phyloP scores from a whole-genome alignment of 176 grass and related monocot species.

The Poa pratensis region DNA sequence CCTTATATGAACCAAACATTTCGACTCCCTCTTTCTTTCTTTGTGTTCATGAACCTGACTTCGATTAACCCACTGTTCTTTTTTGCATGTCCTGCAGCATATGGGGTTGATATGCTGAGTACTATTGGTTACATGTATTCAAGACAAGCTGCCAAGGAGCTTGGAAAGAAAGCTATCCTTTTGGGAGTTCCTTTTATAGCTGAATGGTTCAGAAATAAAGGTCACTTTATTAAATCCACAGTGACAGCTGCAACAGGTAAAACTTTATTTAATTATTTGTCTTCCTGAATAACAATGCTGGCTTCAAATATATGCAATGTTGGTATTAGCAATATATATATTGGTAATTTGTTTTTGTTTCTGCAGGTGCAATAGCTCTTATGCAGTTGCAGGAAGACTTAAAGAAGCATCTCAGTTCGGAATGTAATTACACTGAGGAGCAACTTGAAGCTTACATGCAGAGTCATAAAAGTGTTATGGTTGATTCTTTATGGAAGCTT shows the following conservation, averaged over 20 bases:
- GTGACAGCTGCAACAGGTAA: slow-evolving; percentile 91
- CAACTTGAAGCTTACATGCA: slow-evolving; percentile 81
- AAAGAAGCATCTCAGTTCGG: slow-evolving; percentile 74
- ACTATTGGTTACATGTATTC: slow-evolving; percentile 94
- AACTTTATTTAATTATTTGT: not conserved
- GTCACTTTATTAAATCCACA: slow-evolving; percentile 91
- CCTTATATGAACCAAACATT: not conserved
- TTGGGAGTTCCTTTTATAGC: slow-evolving; percentile 88
- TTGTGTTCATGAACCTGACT: not conserved
- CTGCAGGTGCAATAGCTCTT: slow-evolving; percentile 85
- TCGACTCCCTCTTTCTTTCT: slow-evolving; percentile 14
- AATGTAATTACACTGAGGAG: slow-evolving; percentile 74
- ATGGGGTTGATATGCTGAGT: slow-evolving; percentile 84
- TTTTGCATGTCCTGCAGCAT: slow-evolving; percentile 60
- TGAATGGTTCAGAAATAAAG: slow-evolving; percentile 98
- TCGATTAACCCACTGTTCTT: not conserved
- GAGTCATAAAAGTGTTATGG: slow-evolving; percentile 78
- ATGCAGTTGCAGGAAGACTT: slow-evolving; percentile 94
- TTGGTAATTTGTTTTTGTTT: slow-evolving; percentile 19
- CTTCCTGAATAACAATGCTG: not conserved
- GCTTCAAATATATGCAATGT: slow-evolving; percentile 4
- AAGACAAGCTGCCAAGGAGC: slow-evolving; percentile 91
- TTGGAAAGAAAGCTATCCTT: slow-evolving; percentile 91
- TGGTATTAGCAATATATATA: slow-evolving; percentile 2
- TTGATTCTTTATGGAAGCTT: slow-evolving; percentile 97